phyloP scores from a whole-genome alignment of 2,329 filamentous ascomycete genomes.

The Trichoderma koningii region DNA sequence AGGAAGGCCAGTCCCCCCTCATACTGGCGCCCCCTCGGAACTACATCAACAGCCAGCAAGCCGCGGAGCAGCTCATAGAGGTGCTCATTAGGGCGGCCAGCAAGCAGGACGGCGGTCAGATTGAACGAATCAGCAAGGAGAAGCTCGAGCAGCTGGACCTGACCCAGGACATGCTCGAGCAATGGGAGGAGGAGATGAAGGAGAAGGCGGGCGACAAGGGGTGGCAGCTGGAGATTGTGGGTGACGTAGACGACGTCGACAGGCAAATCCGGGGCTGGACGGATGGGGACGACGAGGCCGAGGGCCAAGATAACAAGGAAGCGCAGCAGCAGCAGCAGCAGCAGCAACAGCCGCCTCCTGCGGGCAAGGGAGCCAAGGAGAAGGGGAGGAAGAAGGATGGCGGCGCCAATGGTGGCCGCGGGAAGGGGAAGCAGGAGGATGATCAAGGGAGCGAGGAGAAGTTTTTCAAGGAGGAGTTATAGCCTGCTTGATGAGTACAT shows the following conservation, averaged over 20 bases:
- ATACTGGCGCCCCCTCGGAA: conserved; percentile 50
- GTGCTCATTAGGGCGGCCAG: conserved; percentile 49
- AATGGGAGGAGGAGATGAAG: conserved; percentile 68
- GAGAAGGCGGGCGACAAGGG: conserved; percentile 31
- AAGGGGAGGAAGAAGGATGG: conserved; percentile 4
- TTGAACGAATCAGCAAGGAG: conserved; percentile 63
- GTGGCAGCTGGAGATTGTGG: conserved; percentile 56
- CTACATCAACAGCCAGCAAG: conserved; percentile 30
- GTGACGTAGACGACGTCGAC: conserved; percentile 59
- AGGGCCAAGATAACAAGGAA: conserved; percentile 20
- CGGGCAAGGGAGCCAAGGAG: conserved; percentile 13
- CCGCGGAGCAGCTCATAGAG: conserved; percentile 38
- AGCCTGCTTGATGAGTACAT: not conserved
- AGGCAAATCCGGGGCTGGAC: conserved; percentile 70
- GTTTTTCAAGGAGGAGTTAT: conserved; percentile 21
- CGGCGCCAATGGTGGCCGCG: not conserved
- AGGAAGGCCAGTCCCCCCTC: conserved; percentile 51
- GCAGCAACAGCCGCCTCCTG: not conserved
- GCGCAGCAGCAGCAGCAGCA: not conserved
- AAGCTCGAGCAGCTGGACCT: conserved; percentile 70
- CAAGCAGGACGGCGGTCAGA: conserved; percentile 61
- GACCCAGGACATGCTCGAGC: conserved; percentile 66
- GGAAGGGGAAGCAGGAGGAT: not conserved
- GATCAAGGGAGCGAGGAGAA: conserved; percentile 20
- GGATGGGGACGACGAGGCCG: conserved; percentile 46